Conservation (phyloP, 306 rosid species). For the Vigna trinervia region DNA sequence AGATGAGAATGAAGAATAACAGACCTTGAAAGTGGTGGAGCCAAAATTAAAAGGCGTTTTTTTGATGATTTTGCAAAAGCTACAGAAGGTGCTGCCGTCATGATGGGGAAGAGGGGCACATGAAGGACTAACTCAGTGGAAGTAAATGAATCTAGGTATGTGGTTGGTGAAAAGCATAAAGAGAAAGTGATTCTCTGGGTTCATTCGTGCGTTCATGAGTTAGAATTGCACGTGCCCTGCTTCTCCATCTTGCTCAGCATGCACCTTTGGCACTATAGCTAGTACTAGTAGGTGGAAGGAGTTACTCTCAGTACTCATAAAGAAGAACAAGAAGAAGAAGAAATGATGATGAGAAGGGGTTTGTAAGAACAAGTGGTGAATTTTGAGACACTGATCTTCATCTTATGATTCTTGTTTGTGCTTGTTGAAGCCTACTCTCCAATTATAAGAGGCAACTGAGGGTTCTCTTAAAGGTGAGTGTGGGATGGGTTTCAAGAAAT, state of each 20-base stretch:
- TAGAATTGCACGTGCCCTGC: constrained; percentile 99
- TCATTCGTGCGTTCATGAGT: constrained; percentile 53
- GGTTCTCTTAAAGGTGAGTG: constrained; percentile 45
- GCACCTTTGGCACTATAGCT: constrained; percentile 49
- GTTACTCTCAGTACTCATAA: not conserved
- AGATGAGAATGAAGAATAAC: not conserved
- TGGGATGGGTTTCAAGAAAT: constrained; percentile 44
- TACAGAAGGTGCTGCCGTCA: constrained; percentile 67
- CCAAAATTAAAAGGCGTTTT: not conserved
- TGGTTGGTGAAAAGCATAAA: constrained; percentile 29
- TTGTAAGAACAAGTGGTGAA: constrained; percentile 39
- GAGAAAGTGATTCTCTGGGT: constrained; percentile 32
- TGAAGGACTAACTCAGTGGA: constrained; percentile 75
- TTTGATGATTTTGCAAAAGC: constrained; percentile 24
- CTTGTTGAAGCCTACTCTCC: constrained; percentile 46
- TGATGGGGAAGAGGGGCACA: constrained; percentile 98
- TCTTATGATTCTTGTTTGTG: constrained; percentile 29
- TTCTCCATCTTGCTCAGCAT: constrained; percentile 94
- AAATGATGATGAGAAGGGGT: not conserved
- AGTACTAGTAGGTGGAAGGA: not conserved
- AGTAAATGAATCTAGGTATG: not conserved
- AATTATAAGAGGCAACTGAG: constrained; percentile 52
- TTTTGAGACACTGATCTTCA: constrained; percentile 48
- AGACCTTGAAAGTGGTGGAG: constrained; percentile 41
- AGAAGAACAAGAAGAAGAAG: not conserved